Conservation (phyloP, 805 yeast species). For the Candida tallmaniae region DNA sequence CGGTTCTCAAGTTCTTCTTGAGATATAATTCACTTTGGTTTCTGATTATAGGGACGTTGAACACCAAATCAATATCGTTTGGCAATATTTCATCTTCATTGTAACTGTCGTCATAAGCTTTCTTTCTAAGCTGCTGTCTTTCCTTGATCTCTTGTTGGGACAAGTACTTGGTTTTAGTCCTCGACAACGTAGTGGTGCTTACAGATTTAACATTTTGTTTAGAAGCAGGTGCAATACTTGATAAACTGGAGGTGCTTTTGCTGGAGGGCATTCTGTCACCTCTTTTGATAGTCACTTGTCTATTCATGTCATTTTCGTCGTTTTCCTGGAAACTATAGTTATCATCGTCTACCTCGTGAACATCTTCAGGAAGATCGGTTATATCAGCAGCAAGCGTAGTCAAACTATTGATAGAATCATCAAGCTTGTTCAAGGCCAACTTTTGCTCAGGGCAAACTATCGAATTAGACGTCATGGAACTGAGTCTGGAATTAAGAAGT, state of each 20-base stretch:
- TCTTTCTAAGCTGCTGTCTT: constrained; percentile 32
- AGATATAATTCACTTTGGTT: constrained; percentile 31
- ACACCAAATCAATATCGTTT: constrained; percentile 36
- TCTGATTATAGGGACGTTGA: constrained; percentile 40
- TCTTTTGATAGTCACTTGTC: background rate
- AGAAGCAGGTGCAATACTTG: background rate
- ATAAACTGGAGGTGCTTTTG: constrained; percentile 1
- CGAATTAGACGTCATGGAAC: constrained; percentile 28
- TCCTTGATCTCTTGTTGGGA: constrained; percentile 35
- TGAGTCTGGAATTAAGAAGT: constrained; percentile 32
- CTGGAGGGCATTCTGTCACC: background rate
- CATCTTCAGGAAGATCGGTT: background rate
- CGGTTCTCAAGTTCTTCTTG: constrained; percentile 7
- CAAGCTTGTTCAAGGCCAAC: constrained; percentile 4
- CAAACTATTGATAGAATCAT: constrained; percentile 10
- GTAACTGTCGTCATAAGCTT: constrained; percentile 38
- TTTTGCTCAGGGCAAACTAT: constrained; percentile 1
- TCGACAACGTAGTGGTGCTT: constrained; percentile 18
- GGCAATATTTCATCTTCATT: constrained; percentile 36
- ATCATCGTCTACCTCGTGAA: background rate
- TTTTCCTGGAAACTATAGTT: background rate
- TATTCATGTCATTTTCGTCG: background rate
- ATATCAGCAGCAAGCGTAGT: constrained; percentile 8
- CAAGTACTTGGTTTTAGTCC: constrained; percentile 32
- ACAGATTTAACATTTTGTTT: background rate